Conservation (phyloP, 345 rosid species). For the Atalantia buxifolia region DNA sequence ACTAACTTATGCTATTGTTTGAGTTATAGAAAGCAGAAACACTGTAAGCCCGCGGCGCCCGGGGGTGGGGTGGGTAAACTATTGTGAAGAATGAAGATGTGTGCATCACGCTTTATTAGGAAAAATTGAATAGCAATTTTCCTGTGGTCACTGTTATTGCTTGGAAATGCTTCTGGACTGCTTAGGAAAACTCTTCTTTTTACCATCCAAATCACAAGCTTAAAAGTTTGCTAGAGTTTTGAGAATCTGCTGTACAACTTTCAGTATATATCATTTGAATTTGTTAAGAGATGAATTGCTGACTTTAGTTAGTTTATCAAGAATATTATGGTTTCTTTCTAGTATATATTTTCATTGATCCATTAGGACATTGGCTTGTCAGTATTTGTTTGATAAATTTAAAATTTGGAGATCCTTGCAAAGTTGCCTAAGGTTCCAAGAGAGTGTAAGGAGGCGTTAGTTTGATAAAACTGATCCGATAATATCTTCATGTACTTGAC, state of each 20-base stretch:
- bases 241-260: no score
- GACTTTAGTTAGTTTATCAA: background rate
- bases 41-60: no score
- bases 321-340: background rate
- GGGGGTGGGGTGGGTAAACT: no score
- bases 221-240: background rate
- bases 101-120: background rate
- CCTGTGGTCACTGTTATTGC: background rate
- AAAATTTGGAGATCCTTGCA: background rate
- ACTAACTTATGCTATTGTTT: no score
- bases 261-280: no score
- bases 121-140: background rate
- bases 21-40: no score
- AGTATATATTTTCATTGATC: background rate
- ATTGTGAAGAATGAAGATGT: background rate
- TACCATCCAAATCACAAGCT: background rate
- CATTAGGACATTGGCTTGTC: background rate
- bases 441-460: background rate
- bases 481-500: background rate
- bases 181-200: background rate
- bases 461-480: background rate
- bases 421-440: background rate
- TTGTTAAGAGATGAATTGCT: background rate
- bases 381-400: background rate
- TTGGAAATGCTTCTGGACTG: background rate